phyloP scores from a whole-genome alignment of 805 yeast genomes.

The Komagataella phaffii region DNA sequence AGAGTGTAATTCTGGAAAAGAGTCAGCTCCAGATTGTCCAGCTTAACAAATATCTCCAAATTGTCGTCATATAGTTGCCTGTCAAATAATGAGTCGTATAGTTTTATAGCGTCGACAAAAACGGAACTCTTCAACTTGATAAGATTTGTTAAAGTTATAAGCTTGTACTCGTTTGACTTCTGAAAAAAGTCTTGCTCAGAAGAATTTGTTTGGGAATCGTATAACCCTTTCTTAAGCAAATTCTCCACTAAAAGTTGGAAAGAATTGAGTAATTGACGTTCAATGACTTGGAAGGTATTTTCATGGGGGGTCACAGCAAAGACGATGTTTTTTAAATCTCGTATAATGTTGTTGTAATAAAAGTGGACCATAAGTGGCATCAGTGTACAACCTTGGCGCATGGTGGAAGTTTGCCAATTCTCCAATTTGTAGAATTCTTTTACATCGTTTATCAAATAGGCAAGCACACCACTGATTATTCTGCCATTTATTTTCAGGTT shows the following conservation, averaged over 20 bases:
- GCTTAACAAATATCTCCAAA: slow-evolving; percentile 26
- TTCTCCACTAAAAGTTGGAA: slow-evolving; percentile 25
- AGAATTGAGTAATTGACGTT: slow-evolving; percentile 20
- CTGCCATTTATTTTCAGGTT: slow-evolving; percentile 11
- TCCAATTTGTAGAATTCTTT: slow-evolving; percentile 17
- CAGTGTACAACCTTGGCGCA: slow-evolving; percentile 19
- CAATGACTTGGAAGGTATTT: slow-evolving; percentile 14
- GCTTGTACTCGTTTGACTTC: slow-evolving; percentile 22
- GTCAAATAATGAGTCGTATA: slow-evolving; percentile 37
- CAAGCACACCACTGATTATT: slow-evolving; percentile 13
- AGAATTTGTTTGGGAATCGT: slow-evolving; percentile 14
- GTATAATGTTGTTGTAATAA: slow-evolving; percentile 23
- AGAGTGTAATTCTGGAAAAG: slow-evolving; percentile 41
- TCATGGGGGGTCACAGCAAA: slow-evolving; percentile 5
- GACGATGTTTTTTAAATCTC: slow-evolving; percentile 14
- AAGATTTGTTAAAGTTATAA: slow-evolving; percentile 40
- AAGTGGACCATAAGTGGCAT: slow-evolving; percentile 22
- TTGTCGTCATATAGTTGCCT: slow-evolving; percentile 27
- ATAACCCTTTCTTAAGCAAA: slow-evolving; percentile 26
- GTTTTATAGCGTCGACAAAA: slow-evolving; percentile 33
- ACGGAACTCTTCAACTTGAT: slow-evolving; percentile 29
- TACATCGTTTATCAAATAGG: slow-evolving; percentile 13
- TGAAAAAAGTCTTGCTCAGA: slow-evolving; percentile 8
- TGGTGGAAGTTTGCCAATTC: slow-evolving; percentile 20
- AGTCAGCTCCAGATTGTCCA: slow-evolving; percentile 35